These are phyloP conservation scores for Alternaria sp. DNA, from an alignment of 2,329 filamentous ascomycete species.

Conservation along the genomic window DNA sequence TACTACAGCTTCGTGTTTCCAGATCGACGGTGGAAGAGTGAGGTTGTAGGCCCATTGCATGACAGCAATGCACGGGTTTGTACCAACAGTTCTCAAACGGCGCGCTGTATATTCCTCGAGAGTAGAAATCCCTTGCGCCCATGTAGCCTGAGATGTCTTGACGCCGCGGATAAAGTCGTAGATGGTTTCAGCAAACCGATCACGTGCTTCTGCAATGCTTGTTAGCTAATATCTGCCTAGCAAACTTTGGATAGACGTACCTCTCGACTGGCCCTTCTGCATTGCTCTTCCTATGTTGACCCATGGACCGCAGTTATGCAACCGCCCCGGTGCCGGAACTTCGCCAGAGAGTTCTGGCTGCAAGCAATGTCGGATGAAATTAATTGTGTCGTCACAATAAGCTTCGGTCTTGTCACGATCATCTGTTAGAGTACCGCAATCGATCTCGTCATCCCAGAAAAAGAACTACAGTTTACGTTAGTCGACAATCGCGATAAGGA, in stretches of 20 bases:
- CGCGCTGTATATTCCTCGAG: constrained; percentile 12
- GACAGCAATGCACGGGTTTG: constrained; percentile 10
- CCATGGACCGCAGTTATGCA: constrained; percentile 16
- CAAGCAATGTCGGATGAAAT: constrained; percentile 11
- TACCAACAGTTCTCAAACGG: constrained; percentile 9
- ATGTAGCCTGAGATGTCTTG: constrained; percentile 10
- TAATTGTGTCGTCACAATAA: constrained; percentile 13
- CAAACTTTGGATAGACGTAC: background rate
- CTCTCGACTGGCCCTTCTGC: constrained; percentile 14
- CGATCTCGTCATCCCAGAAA: constrained; percentile 20
- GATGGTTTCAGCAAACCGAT: constrained; percentile 13
- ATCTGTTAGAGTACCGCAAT: constrained; percentile 13
- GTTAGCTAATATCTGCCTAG: background rate
- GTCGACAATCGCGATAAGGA: background rate
- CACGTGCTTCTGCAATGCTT: constrained; percentile 5
- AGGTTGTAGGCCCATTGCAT: constrained; percentile 14
- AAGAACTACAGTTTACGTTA: constrained; percentile 8
- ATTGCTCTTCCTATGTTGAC: constrained; percentile 14
- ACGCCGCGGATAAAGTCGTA: constrained; percentile 13
- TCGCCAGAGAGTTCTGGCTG: constrained; percentile 11
- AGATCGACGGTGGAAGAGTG: constrained; percentile 4
- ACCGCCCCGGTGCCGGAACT: constrained; percentile 8
- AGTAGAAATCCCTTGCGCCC: constrained; percentile 10
- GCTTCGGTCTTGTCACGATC: constrained; percentile 14
- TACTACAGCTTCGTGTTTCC: constrained; percentile 10